Conservation (phyloP, 352 stramenopile genomes). For the Globisporangium recalcitrans region DNA sequence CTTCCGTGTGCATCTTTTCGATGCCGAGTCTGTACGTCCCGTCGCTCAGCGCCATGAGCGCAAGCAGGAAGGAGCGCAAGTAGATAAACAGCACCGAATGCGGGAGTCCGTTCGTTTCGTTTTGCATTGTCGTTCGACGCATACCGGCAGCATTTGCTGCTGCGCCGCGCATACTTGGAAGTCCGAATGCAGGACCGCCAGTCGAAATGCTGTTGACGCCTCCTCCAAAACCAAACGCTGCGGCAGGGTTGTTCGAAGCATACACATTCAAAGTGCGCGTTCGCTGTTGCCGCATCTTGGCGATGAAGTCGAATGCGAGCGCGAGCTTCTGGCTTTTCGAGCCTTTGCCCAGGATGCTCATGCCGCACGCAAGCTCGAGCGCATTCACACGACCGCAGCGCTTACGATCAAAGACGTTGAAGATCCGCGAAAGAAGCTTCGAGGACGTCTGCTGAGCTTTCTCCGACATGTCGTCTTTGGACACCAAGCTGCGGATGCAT, state of each 20-base stretch:
- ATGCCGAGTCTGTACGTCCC: constrained; percentile 74
- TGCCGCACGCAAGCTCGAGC: constrained; percentile 76
- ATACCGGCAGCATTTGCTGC: constrained; percentile 27
- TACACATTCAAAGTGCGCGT: constrained; percentile 70
- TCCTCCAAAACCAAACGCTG: constrained; percentile 30
- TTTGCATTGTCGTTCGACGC: constrained; percentile 31
- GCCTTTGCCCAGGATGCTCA: constrained; percentile 81
- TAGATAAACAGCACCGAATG: constrained; percentile 85
- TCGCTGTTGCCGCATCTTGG: constrained; percentile 74
- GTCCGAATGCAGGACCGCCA: constrained; percentile 42
- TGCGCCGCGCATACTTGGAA: constrained; percentile 46
- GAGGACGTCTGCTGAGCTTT: constrained; percentile 84
- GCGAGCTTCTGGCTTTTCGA: constrained; percentile 86
- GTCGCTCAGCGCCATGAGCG: constrained; percentile 84
- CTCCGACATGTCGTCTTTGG: constrained; percentile 71
- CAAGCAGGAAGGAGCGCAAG: constrained; percentile 75
- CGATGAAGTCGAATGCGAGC: constrained; percentile 85
- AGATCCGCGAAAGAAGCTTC: constrained; percentile 75
- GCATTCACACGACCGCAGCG: constrained; percentile 76
- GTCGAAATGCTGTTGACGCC: constrained; percentile 48
- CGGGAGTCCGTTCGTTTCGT: constrained; percentile 58
- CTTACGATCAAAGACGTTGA: constrained; percentile 85
- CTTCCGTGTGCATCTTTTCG: constrained; percentile 84
- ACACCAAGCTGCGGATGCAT: constrained; percentile 79
- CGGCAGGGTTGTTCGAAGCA: constrained; percentile 26